Conservation (phyloP, 148 eudicot species). For the Drosera capensis region DNA sequence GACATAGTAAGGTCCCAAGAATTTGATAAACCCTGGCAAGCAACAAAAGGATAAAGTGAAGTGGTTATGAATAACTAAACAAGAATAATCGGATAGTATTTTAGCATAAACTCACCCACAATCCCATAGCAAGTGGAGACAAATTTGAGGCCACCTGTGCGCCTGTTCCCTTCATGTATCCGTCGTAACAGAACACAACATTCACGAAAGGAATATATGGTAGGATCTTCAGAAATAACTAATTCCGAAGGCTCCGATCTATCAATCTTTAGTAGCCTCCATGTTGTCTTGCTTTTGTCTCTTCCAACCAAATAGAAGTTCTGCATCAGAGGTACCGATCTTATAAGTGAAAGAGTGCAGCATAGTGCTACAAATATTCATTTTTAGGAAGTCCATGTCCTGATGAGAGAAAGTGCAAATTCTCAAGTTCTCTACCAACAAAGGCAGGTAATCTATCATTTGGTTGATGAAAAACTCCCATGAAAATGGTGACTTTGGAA, state of each 20-base stretch:
- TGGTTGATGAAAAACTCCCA: too few species aligned
- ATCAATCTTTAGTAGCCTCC: constrained; percentile 89
- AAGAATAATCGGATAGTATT: background rate
- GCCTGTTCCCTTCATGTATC: constrained; percentile 77
- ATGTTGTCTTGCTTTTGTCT: constrained; percentile 49
- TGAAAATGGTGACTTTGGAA: too few species aligned
- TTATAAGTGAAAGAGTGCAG: too few species aligned
- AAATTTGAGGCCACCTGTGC: constrained; percentile 75
- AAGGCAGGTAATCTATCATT: too few species aligned
- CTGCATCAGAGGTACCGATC: constrained; percentile 40
- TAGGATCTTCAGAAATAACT: constrained; percentile 61
- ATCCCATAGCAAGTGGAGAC: constrained; percentile 83
- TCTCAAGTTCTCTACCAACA: too few species aligned
- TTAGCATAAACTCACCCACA: constrained; percentile 45
- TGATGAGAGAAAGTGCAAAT: too few species aligned
- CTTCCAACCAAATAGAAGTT: constrained; percentile 89
- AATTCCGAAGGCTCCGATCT: constrained; percentile 66
- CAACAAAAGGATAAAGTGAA: background rate
- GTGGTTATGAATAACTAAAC: background rate
- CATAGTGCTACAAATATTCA: too few species aligned
- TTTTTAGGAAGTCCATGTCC: too few species aligned
- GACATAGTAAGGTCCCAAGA: constrained; percentile 94
- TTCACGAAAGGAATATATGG: constrained; percentile 53
- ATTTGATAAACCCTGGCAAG: constrained; percentile 66
- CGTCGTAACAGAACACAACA: constrained; percentile 54